Conservation (phyloP, 2,329 filamentous ascomycete genomes). For the Cladophialophora exuberans region DNA sequence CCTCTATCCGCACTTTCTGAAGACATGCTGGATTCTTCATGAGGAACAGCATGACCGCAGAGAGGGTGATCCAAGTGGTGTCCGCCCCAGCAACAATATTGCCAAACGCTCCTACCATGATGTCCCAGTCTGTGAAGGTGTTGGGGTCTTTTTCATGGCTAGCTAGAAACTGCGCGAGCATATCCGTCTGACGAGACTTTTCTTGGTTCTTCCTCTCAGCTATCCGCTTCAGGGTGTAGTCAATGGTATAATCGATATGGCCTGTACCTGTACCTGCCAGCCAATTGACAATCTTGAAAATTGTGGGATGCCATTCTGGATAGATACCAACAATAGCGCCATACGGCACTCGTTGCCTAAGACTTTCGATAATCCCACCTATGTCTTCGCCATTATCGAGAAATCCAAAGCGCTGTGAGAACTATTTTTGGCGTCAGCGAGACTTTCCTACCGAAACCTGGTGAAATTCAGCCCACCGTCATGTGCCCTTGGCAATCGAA, state of each 20-base stretch:
- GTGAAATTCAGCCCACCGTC: conserved; percentile 27
- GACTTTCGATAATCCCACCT: conserved; percentile 40
- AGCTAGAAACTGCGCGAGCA: conserved; percentile 47
- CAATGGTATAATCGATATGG: conserved; percentile 40
- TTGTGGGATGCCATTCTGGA: conserved; percentile 41
- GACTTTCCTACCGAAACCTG: neutral
- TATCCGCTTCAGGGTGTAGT: conserved; percentile 34
- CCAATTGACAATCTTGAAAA: conserved; percentile 38
- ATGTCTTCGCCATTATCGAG: conserved; percentile 38
- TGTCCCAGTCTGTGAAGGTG: conserved; percentile 32
- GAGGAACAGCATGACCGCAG: conserved; percentile 72
- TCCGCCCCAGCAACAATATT: conserved; percentile 69
- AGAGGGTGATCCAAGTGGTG: conserved; percentile 74
- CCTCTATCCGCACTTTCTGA: neutral
- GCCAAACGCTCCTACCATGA: conserved; percentile 7
- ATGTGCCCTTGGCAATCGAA: conserved; percentile 41
- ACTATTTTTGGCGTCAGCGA: conserved; percentile 18
- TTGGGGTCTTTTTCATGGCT: conserved; percentile 35
- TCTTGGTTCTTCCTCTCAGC: conserved; percentile 17
- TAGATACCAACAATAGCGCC: conserved; percentile 47
- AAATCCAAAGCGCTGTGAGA: conserved; percentile 41
- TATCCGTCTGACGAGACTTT: conserved; percentile 36
- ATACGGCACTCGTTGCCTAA: conserved; percentile 43
- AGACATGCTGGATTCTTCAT: conserved; percentile 60
- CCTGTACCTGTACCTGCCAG: conserved; percentile 35